Conservation (phyloP, 2,329 filamentous ascomycete genomes). For the Penicillium sclerotiorum region DNA sequence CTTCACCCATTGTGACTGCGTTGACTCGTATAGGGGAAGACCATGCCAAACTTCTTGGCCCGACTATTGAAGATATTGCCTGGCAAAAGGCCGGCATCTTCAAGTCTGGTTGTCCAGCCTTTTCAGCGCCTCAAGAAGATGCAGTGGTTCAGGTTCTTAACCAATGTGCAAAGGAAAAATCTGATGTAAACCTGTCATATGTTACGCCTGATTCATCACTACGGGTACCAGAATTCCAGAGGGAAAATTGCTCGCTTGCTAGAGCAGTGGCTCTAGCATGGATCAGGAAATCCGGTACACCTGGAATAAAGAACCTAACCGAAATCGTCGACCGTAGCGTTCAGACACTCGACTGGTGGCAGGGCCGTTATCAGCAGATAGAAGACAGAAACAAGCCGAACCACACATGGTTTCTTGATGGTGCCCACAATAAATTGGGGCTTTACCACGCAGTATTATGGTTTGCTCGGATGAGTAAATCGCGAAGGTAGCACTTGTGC, state of each 20-base stretch:
- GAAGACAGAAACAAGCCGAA: background rate
- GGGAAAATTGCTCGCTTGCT: background rate
- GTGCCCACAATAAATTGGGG: background rate
- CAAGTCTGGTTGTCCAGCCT: constrained; percentile 61
- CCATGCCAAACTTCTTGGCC: constrained; percentile 64
- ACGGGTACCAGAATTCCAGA: background rate
- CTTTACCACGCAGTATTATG: background rate
- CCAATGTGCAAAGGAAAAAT: background rate
- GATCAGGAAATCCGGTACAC: background rate
- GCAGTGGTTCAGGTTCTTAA: background rate
- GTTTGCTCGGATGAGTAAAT: background rate
- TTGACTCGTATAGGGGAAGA: constrained; percentile 69
- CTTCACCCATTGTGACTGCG: constrained; percentile 58
- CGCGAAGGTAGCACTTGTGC: background rate
- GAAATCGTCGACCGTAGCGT: background rate
- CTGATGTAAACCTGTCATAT: background rate
- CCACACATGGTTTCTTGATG: background rate
- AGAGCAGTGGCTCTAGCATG: background rate
- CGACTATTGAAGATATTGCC: constrained; percentile 66
- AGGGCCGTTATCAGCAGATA: background rate
- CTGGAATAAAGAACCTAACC: background rate
- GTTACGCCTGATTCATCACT: background rate
- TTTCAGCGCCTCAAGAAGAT: constrained; percentile 57
- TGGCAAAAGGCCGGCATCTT: constrained; percentile 76
- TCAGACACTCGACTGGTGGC: background rate